A percentile compares a stretch with the other conserved stretches of the same genome.
Evolutionary conservation across 768 basidiomycete genomes (phyloP).

Genomic region (Leccinum fibrillosum): DNA sequence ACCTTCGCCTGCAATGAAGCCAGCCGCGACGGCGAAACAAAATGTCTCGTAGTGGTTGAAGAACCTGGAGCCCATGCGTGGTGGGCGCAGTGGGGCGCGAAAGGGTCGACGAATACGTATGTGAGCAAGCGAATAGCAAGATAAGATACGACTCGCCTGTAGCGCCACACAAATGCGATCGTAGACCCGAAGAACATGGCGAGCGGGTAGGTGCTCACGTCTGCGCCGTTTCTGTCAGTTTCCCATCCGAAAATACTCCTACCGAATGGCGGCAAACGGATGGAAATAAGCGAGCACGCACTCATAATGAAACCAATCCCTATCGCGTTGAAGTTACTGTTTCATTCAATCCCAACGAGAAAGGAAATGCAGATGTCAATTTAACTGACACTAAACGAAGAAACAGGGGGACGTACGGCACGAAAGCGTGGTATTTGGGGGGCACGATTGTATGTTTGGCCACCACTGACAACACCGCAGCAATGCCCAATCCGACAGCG

Average conservation of each 20-base stretch:
- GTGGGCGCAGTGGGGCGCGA: background rate
- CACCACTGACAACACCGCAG: constrained; percentile 43
- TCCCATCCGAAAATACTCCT: background rate
- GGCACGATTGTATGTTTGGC: constrained; percentile 33
- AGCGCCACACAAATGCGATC: constrained; percentile 20
- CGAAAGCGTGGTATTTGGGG: constrained; percentile 18
- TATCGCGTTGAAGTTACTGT: constrained; percentile 28
- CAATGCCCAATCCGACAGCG: constrained; percentile 50
- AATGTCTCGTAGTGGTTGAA: constrained; percentile 18
- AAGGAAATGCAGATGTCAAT: background rate
- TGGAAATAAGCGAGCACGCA: background rate
- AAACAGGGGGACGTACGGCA: constrained; percentile 17
- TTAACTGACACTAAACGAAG: background rate
- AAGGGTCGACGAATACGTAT: background rate
- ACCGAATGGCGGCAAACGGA: background rate
- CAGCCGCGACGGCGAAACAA: constrained; percentile 37
- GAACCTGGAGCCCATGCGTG: constrained; percentile 1
- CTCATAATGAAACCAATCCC: constrained; percentile 13
- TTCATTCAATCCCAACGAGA: background rate
- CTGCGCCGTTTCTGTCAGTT: background rate
- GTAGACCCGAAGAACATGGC: constrained; percentile 26
- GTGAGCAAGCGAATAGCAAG: background rate
- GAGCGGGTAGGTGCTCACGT: constrained; percentile 22
- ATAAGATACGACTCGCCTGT: background rate
- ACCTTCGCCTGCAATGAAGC: constrained; percentile 41